Base-by-base conservation (phyloP, 768 basidiomycete genomes). In the Tylopilus subfusipes region DNA sequence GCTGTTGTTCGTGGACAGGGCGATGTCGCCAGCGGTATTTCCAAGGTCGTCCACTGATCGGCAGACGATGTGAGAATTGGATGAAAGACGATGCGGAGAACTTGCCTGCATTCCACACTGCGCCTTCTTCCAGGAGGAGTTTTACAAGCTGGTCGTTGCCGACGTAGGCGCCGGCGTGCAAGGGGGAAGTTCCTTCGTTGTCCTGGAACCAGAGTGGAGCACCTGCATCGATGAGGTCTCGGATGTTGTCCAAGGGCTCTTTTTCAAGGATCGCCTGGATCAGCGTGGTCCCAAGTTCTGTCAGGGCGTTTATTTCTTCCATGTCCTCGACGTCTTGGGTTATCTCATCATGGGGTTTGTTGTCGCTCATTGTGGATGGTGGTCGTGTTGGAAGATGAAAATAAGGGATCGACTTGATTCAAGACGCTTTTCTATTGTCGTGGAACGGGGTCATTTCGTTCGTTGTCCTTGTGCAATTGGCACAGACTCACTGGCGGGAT, bases 141-240 rank as follows among this genome's bases (percentile, higher is more conserved):
- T 79, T 78, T 12, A 88, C 77, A 16, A 96, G 73, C n/a, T 77
- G 75, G 2, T 77, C 66, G 59, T 88, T 82, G 61, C 87, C 84
- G 43, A 80, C 69, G 60, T 88, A 93, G 2, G 85, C 88, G 13
- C 91, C 96, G 16, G 91, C 93, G 65, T 98, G 96, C 42, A 98
- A 70, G 18, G 85, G 78, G 5, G 92, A 93, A 58, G 84, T 85
- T 1, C 93, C 94, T 60, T 88, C 83, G 45, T 82, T 81, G 66
- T 88, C 88, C 70, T 97, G 93, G 66, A 87, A 93, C 95, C 96
- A 98, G 46, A 90, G 70, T 1, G 91, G 91, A 8, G 92, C 88
- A 18, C 85, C 90, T 6, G 75, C 76, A 11, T 82, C 77, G 57
- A 90, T 75, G 31, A 85, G 67, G 14, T 65, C 66, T 57, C 76